These are phyloP conservation scores for Pythium vanterpoolii DNA, from an alignment of 352 stramenopile species.

Conservation along the genomic window DNA sequence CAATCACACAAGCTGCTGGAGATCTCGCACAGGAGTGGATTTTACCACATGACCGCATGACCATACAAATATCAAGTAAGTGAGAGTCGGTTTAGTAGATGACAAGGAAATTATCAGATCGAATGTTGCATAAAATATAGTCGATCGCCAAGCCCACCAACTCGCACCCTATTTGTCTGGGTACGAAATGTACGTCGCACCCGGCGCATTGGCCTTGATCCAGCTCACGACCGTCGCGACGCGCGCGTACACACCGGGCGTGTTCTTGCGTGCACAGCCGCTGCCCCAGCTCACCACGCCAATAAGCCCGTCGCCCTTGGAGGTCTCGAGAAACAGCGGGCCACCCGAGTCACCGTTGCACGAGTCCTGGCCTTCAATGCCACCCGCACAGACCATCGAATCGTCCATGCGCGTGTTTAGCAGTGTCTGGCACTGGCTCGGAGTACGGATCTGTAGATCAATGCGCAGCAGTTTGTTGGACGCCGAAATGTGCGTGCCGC, in stretches of 20 bases:
- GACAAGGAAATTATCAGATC: too few relatives aligned
- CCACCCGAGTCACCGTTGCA: constrained; percentile 4
- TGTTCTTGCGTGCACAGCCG: constrained; percentile 2
- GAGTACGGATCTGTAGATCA: background rate
- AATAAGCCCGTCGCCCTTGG: background rate
- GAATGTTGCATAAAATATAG: too few relatives aligned
- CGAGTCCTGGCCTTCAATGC: constrained; percentile 1
- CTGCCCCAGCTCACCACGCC: background rate
- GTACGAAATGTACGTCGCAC: constrained; percentile 1
- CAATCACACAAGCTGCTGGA: too few relatives aligned
- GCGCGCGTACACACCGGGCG: constrained; percentile 5
- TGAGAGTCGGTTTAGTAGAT: too few relatives aligned
- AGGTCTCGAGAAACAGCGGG: background rate
- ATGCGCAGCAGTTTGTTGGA: constrained; percentile 6
- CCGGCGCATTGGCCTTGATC: constrained; percentile 4
- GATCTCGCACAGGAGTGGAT: too few relatives aligned
- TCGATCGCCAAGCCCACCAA: too few relatives aligned
- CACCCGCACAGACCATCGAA: background rate
- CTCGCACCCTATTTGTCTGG: constrained; percentile 15
- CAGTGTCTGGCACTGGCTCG: background rate
- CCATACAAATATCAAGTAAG: too few relatives aligned
- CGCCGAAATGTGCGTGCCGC: constrained; percentile 10
- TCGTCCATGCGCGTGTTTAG: background rate
- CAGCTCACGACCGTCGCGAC: background rate
- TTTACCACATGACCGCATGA: too few relatives aligned